A percentile compares a stretch with the other conserved stretches of the same genome.
Evolutionary conservation across 768 basidiomycete species (phyloP).

Genomic region (Postia placenta): DNA sequence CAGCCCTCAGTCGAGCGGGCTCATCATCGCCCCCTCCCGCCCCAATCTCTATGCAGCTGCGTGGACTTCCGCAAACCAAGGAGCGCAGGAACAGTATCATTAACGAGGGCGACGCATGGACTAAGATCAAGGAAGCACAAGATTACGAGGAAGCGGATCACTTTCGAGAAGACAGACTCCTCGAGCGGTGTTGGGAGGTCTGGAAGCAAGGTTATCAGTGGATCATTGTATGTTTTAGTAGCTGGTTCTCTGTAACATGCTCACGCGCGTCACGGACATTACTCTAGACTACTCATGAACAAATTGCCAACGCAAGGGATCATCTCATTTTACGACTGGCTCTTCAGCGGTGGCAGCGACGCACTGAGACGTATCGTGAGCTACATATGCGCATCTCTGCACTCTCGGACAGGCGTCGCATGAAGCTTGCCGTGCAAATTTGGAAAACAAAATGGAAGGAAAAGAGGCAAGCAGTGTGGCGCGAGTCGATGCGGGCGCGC

Average conservation of each 20-base stretch:
- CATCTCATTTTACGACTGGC: conserved; percentile 52
- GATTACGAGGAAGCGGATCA: conserved; percentile 68
- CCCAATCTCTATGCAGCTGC: not conserved
- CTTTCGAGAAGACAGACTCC: conserved; percentile 54
- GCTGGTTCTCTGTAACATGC: conserved; percentile 11
- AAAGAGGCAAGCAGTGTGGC: conserved; percentile 54
- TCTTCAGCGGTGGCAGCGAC: conserved; percentile 57
- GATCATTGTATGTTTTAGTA: conserved; percentile 53
- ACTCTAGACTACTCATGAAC: conserved; percentile 61
- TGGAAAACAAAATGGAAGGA: conserved; percentile 56
- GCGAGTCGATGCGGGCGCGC: conserved; percentile 62
- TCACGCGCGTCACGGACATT: conserved; percentile 4
- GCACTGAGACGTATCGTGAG: conserved; percentile 30
- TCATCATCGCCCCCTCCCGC: conserved; percentile 4
- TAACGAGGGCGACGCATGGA: conserved; percentile 74
- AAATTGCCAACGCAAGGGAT: conserved; percentile 66
- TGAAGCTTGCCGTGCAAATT: conserved; percentile 34
- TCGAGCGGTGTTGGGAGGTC: conserved; percentile 68
- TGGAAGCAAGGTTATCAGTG: conserved; percentile 71
- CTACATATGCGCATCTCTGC: conserved; percentile 36
- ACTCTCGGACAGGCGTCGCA: conserved; percentile 38
- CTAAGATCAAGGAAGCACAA: conserved; percentile 62
- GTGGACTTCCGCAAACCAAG: conserved; percentile 15
- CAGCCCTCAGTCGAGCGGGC: conserved; percentile 2
- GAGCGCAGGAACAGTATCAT: conserved; percentile 44